Evolutionary conservation across 75 land plant genomes (phyloP), one percentile per base, ranked within the genome.

Genomic region (Cunninghamia lanceolata): DNA sequence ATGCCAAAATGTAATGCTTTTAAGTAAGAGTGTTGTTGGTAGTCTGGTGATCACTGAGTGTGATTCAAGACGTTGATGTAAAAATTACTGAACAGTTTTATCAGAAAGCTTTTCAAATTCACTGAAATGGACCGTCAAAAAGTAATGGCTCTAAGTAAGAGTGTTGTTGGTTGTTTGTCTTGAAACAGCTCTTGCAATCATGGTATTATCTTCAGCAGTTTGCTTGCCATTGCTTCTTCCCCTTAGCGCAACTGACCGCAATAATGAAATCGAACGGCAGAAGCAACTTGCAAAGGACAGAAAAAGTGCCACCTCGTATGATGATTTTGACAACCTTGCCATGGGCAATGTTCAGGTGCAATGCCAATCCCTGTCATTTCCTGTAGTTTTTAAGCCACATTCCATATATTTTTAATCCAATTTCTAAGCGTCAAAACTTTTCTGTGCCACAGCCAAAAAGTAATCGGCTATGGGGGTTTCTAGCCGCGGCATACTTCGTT

Each of bases 221-320:
- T 91, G 96, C 75, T 89, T 98, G 0, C 99, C 95, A 2, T 88
- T 92, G 52, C 95, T 98, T 68, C 88, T 98, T n/a, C 96, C 99
- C 3, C 83, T 96, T 59, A 89, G 93, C 63, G 92, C 85, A 39
- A 95, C 95, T 16, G 94, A 92, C 83, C 21, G 83, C 28, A 78
- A 87, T 71, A 38, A 80, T 54, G 56, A 82, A 66, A 46, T 66
- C 34, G 15, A 68, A 36, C 5, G 42, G 19, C 1, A 70, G 73
- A 56, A 6, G 7, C n/a, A 25, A 3, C 5, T 63, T 25, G 38
- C 75, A 19, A 39, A 80, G 25, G 47, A 86, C 68, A 88, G 83
- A 53, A 88, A 56, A 21, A 86, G 81, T 83, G 81, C 80, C 53
- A 87, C 88, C 53, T 85, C 86, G 38, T 96, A 92, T 84, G 86